Evolutionary conservation across 2,329 filamentous ascomycete species (phyloP), one percentile per base, ranked within the genome.

Genomic region (Ophiognomonia clavigignenti-juglandacearum): DNA sequence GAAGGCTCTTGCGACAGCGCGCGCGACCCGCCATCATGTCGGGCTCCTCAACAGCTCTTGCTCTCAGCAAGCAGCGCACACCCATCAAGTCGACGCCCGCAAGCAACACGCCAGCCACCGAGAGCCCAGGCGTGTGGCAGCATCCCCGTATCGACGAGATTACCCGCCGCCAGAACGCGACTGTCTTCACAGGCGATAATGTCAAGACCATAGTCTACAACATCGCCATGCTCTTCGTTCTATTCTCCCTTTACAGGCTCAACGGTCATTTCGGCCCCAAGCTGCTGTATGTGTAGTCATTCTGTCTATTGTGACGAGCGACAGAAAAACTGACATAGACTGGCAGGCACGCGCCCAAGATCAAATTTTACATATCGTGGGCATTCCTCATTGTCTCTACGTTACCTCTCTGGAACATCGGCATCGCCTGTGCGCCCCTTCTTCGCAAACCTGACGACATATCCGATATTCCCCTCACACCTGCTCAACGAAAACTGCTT

Each of bases 61-160:
- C 54, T 31, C 20, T 51, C 19, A 43, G 48, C 38, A 42, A 53
- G 43, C 40, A 53, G 29, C 53, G 45, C 45, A 51, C 59, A 2
- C 60, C 59, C 2, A 44, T 56, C 44, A 63, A 58, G 37, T 56
- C 55, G 37, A 60, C 59, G 4, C 57, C 59, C 2, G 43, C 55
- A 40, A 63, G 58, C 36, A 56, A 54, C 39, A 52, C 47, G 50
- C 56, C 44, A 70, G 54, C 57, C 35, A 61, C 66, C 23, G 78
- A 81, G 44, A 81, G 77, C 57, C 78, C 88, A 6, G 91, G 92
- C 46, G 88, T 84, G 61, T 98, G 93, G 92, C 81, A 83, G 60
- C 93, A 98, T 64, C 93, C 93, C 27, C 83, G 85, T 53, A 77
- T 96, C 54, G 78, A 89, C 59, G 92, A 97, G 67, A 95, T 98